Base-by-base conservation (phyloP, 768 basidiomycete genomes). In the Zangia roseola region DNA sequence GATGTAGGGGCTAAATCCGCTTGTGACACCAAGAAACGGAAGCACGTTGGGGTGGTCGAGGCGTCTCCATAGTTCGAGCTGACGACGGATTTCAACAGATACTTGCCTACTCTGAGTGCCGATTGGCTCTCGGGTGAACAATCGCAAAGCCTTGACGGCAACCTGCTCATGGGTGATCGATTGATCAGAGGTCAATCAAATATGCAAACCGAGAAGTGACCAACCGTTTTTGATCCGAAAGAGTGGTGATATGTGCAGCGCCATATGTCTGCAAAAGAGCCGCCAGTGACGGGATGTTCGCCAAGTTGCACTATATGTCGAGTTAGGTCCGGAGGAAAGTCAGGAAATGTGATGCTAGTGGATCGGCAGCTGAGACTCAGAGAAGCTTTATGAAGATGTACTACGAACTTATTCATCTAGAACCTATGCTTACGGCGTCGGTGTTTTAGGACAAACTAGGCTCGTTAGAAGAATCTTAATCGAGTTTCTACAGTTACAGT, bases 11-110 rank as follows among this genome's bases (percentile, higher is more conserved):
- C 45, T 44, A 30, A 51, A 56, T 24, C 54, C 42, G 4, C 37
- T 51, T 4, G 55, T 56, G 42, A 56, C 44, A 19, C 55, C 55
- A 21, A 56, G 54, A 23, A 56, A 56, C 1, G 54, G 55, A 23
- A 56, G 49, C 4, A 56, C 30, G 24, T 56, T 56, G n/a, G 54
- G 54, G 14, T 56, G 54, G 38, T 47, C 45, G 26, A 56, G 45
- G 21, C 55, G 44, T n/a, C 42, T 33, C 55, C 49, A 56, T 21
- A 56, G 51, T 13, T 56, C 54, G 17, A 56, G 54, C 13, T 56
- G 42, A 10, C 54, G 45, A 36, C 49, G 49, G n/a, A 51, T 37
- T 7, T 46, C 47, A n/a, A 43, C n/a, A 14, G 40, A 30, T 10
- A 38, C 14, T 12, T 50, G 40, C 2, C 34, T 43, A 13, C 33